Evolutionary conservation across 306 rosid species (phyloP).

Genomic region (Cucumis cinereus): DNA sequence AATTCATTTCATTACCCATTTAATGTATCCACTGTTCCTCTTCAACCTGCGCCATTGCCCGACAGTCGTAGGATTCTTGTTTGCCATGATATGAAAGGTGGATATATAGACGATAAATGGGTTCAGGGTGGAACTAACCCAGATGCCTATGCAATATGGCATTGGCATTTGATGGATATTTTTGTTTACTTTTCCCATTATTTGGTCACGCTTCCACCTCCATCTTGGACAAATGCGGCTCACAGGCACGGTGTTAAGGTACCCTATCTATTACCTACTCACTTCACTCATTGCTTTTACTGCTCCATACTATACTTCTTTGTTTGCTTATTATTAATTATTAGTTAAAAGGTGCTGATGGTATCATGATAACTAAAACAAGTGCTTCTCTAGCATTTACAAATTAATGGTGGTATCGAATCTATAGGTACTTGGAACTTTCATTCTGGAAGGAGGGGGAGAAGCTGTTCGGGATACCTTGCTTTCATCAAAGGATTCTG

Average conservation of each 20-base stretch:
- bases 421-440: slow-evolving; percentile 76
- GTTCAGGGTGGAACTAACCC: slow-evolving; percentile 72
- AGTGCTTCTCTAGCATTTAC: not conserved
- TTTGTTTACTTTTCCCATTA: too few species aligned
- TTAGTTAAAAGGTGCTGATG: too few species aligned
- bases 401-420: not conserved
- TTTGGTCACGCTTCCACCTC: too few species aligned
- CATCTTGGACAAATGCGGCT: too few species aligned
- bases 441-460: slow-evolving; percentile 80
- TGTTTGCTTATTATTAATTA: too few species aligned
- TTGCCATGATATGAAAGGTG: slow-evolving; percentile 86
- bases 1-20: slow-evolving; percentile 80
- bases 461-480: slow-evolving; percentile 32
- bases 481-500: slow-evolving; percentile 59
- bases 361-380: too few species aligned
- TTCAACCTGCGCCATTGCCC: slow-evolving; percentile 24
- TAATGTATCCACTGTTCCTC: slow-evolving; percentile 51
- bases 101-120: slow-evolving; percentile 78
- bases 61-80: slow-evolving; percentile 63
- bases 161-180: too few species aligned
- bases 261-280: too few species aligned
- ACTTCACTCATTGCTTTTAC: too few species aligned
- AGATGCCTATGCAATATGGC: slow-evolving; percentile 31
- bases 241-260: too few species aligned
- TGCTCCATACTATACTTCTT: too few species aligned